Conservation (phyloP, 371 early-diverging fungal genomes). For the Apophysomyces ossiformis region DNA sequence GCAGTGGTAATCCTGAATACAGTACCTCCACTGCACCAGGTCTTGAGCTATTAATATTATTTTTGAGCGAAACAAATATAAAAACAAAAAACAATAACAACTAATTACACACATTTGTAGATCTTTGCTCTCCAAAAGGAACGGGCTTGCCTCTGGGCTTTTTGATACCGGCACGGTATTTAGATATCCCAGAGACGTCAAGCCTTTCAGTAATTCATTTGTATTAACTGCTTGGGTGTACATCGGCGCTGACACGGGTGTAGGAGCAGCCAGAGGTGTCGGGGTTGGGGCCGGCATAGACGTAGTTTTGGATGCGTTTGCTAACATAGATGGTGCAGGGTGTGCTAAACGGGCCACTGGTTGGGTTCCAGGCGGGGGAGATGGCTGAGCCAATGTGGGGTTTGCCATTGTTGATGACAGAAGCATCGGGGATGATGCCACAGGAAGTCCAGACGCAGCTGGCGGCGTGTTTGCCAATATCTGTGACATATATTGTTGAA, state of each 20-base stretch:
- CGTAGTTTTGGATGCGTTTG: too few species aligned
- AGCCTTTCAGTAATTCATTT: slow-evolving; percentile 38
- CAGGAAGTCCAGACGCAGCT: neutral
- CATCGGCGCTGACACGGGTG: slow-evolving; percentile 13
- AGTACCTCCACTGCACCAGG: slow-evolving; percentile 67
- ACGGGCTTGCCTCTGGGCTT: slow-evolving; percentile 7
- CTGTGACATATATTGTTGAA: slow-evolving; percentile 45
- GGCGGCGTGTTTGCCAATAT: slow-evolving; percentile 19
- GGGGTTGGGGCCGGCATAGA: neutral
- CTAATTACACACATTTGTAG: slow-evolving; percentile 42
- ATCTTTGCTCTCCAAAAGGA: slow-evolving; percentile 51
- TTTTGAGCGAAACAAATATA: slow-evolving; percentile 12
- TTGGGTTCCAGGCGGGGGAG: neutral
- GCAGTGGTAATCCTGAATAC: slow-evolving; percentile 76
- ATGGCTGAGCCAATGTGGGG: slow-evolving; percentile 2
- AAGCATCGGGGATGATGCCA: slow-evolving; percentile 2
- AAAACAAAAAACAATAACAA: slow-evolving; percentile 13
- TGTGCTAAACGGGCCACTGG: slow-evolving; percentile 9
- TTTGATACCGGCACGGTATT: slow-evolving; percentile 15
- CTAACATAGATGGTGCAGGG: neutral
- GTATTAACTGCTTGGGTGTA: slow-evolving; percentile 30
- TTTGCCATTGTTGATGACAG: slow-evolving; percentile 6
- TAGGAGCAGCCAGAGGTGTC: slow-evolving; percentile 3
- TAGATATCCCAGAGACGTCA: slow-evolving; percentile 46
- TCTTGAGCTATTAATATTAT: slow-evolving; percentile 43